phyloP scores from a whole-genome alignment of 2,329 filamentous ascomycete species.

The Fusarium hostae region DNA sequence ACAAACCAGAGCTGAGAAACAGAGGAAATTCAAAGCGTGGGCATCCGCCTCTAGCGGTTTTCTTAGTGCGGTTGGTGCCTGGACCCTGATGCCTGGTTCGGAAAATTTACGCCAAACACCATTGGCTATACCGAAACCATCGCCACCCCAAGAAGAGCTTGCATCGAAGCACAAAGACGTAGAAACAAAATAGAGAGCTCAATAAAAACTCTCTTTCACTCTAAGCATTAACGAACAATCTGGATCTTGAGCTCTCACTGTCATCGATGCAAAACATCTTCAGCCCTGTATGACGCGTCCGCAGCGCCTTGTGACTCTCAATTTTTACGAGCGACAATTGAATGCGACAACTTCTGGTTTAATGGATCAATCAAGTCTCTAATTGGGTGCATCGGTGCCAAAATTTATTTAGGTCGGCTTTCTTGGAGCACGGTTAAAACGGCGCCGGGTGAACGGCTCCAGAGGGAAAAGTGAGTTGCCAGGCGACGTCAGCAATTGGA shows the following conservation, averaged over 20 bases:
- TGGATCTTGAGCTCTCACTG: neutral
- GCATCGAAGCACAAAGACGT: neutral
- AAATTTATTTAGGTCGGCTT: slow-evolving; percentile 1
- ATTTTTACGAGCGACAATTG: neutral
- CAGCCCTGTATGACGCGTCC: slow-evolving; percentile 22
- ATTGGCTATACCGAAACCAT: neutral
- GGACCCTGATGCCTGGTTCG: slow-evolving; percentile 6
- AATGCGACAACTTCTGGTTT: neutral
- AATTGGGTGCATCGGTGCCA: neutral
- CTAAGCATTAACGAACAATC: fast-evolving
- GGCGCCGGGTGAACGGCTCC: slow-evolving; percentile 22
- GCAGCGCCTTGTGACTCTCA: neutral
- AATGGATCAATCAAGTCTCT: neutral
- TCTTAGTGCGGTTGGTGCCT: neutral
- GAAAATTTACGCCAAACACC: neutral
- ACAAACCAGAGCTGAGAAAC: neutral
- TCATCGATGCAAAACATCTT: neutral
- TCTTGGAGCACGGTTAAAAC: slow-evolving; percentile 1
- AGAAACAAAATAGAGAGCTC: neutral
- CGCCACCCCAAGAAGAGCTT: neutral
- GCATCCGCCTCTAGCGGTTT: neutral
- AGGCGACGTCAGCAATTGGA: slow-evolving; percentile 14
- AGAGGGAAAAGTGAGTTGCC: neutral
- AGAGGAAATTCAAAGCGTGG: neutral
- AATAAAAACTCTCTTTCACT: neutral